phyloP scores from a whole-genome alignment of 208 protist genomes.

The Endotrypanum monterogeii region DNA sequence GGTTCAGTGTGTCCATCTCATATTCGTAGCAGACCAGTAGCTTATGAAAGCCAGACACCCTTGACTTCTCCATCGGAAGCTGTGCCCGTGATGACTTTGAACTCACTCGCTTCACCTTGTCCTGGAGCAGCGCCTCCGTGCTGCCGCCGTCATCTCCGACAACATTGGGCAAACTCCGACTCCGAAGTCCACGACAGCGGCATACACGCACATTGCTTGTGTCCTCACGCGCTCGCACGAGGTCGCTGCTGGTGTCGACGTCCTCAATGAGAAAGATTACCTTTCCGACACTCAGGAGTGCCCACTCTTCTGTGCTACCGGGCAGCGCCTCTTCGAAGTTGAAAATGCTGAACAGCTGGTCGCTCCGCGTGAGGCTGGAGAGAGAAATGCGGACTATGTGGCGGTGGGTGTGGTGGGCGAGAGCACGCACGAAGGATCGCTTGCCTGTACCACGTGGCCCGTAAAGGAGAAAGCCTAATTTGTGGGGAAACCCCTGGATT shows the following conservation, averaged over 20 bases:
- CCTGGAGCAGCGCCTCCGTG: no score
- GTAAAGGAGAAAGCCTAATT: conserved; percentile 32
- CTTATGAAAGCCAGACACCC: not conserved
- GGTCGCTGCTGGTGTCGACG: conserved; percentile 17
- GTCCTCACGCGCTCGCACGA: conserved; percentile 5
- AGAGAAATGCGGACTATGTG: conserved; percentile 31
- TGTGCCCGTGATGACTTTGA: not conserved
- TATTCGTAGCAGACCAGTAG: not conserved
- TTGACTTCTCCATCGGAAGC: not conserved
- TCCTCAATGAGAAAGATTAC: conserved; percentile 36
- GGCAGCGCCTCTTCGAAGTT: conserved; percentile 5
- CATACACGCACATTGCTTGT: conserved; percentile 9
- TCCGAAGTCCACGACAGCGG: conserved; percentile 13
- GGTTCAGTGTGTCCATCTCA: conserved; percentile 7
- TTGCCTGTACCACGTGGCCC: conserved; percentile 31
- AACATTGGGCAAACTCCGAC: not conserved
- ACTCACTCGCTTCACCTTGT: not conserved
- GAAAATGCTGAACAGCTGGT: conserved; percentile 25
- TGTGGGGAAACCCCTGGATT: conserved; percentile 26
- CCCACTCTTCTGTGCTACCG: conserved; percentile 16
- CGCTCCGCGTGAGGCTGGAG: conserved; percentile 4
- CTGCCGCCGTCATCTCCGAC: no score
- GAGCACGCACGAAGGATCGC: conserved; percentile 31
- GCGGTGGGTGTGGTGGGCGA: conserved; percentile 29
- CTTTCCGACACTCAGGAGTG: conserved; percentile 21